phyloP scores from a whole-genome alignment of 192 early-diverging fungal species.

The Paraglomus brasilianum region DNA sequence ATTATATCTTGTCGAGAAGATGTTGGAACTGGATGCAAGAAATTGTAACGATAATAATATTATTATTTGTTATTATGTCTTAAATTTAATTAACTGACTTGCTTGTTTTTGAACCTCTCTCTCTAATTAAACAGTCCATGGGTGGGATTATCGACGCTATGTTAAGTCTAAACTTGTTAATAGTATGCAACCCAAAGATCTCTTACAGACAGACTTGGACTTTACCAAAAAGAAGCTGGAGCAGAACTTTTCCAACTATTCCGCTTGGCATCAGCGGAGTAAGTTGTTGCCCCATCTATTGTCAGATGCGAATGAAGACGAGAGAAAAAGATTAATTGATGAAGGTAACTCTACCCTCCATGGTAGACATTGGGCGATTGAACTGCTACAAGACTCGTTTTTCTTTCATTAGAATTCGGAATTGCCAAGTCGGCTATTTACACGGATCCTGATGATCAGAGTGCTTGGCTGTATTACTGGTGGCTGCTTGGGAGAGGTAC shows the following conservation, averaged over 20 bases:
- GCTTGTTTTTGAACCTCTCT: not conserved
- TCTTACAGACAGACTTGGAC: slow-evolving; percentile 71
- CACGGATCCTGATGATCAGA: slow-evolving; percentile 96
- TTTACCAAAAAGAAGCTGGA: slow-evolving; percentile 89
- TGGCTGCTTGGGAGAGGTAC: slow-evolving; percentile 81
- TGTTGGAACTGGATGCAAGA: slow-evolving; percentile 85
- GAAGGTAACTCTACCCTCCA: slow-evolving; percentile 29
- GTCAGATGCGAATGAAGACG: slow-evolving; percentile 38
- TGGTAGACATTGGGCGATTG: slow-evolving; percentile 18
- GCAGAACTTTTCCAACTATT: slow-evolving; percentile 93
- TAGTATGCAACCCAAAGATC: slow-evolving; percentile 36
- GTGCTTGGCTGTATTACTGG: slow-evolving; percentile 94
- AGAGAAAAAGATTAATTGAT: slow-evolving; percentile 28
- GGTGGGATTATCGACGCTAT: slow-evolving; percentile 95
- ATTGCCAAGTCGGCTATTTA: slow-evolving; percentile 88
- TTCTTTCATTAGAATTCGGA: slow-evolving; percentile 66
- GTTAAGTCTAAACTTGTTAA: slow-evolving; percentile 58
- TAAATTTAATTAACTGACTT: not conserved
- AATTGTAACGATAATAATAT: slow-evolving; percentile 66
- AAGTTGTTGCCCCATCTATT: slow-evolving; percentile 70
- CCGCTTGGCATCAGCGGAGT: slow-evolving; percentile 97
- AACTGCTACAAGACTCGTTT: not conserved
- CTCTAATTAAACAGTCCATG: slow-evolving; percentile 68
- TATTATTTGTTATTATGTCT: slow-evolving; percentile 15
- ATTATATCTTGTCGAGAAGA: slow-evolving; percentile 68